Percentiles rank a stretch among this genome's conserved stretches.
Evolutionary conservation across 495 filamentous ascomycete species (phyloP).

Genomic region (Hypoxylon fuscum): DNA sequence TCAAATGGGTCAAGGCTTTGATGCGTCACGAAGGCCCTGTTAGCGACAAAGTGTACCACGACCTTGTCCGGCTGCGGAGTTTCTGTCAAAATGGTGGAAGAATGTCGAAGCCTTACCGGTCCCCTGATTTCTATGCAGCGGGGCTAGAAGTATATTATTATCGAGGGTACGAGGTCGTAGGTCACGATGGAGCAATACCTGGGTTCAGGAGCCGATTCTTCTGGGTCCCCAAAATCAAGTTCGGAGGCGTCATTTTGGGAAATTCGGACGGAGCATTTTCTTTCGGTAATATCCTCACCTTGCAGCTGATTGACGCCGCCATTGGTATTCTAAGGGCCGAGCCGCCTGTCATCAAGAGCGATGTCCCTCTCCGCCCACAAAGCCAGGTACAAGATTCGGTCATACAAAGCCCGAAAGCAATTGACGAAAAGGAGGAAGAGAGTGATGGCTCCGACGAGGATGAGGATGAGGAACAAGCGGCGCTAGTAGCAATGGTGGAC

Average conservation of each 20-base stretch:
- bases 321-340: constrained; percentile 30
- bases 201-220: constrained; percentile 54
- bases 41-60: constrained; percentile 46
- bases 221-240: constrained; percentile 54
- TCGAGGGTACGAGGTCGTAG: constrained; percentile 49
- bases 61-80: constrained; percentile 44
- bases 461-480: no score
- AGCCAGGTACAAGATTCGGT: constrained; percentile 1
- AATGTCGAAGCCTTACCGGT: constrained; percentile 12
- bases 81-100: constrained; percentile 23
- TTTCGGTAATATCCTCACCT: constrained; percentile 37
- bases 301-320: constrained; percentile 50
- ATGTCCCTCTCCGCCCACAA: neutral
- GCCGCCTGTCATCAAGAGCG: neutral
- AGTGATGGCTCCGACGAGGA: constrained; percentile 18
- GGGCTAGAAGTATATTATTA: constrained; percentile 54
- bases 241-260: constrained; percentile 55
- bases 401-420: neutral
- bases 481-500: no score
- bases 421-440: constrained; percentile 13
- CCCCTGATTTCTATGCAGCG: constrained; percentile 46
- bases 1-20: constrained; percentile 55
- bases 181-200: constrained; percentile 52
- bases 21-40: constrained; percentile 44
- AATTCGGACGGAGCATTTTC: constrained; percentile 44